phyloP scores from a whole-genome alignment of 768 basidiomycete species.

The Termitomyces sp. region DNA sequence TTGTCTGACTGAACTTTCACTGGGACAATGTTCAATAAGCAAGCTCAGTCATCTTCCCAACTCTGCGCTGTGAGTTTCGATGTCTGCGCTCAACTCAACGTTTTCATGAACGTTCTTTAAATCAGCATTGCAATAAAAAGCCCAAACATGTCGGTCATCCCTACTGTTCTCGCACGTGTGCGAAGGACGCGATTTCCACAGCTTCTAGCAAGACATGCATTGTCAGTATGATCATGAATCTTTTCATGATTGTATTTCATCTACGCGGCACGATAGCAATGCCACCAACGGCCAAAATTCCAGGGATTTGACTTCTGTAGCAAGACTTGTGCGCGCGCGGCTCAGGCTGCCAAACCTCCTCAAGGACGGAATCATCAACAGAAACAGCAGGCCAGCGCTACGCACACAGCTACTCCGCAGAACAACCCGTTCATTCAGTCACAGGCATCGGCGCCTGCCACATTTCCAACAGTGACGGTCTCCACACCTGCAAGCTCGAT shows the following conservation, averaged over 20 bases:
- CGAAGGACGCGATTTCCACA: conserved; percentile 30
- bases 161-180: conserved; percentile 53
- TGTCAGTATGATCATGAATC: conserved; percentile 22
- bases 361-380: conserved; percentile 1
- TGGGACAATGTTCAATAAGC: neutral
- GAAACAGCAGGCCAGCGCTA: neutral
- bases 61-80: conserved; percentile 33
- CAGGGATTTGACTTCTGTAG: conserved; percentile 57
- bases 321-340: conserved; percentile 43
- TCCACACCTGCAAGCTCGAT: neutral
- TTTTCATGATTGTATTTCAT: neutral
- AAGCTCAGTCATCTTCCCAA: conserved; percentile 16
- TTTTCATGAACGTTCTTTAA: conserved; percentile 5
- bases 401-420: neutral
- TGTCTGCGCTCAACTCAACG: neutral
- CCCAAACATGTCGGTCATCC: conserved; percentile 38
- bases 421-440: conserved; percentile 20
- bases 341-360: conserved; percentile 8
- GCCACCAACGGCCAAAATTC: conserved; percentile 56
- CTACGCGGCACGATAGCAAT: conserved; percentile 29
- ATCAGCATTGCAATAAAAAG: conserved; percentile 45
- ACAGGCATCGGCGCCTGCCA: neutral
- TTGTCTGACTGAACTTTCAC: neutral
- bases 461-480: neutral
- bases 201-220: conserved; percentile 28